phyloP scores from a whole-genome alignment of 2,329 filamentous ascomycete species.

The Aureobasidium namibiae region DNA sequence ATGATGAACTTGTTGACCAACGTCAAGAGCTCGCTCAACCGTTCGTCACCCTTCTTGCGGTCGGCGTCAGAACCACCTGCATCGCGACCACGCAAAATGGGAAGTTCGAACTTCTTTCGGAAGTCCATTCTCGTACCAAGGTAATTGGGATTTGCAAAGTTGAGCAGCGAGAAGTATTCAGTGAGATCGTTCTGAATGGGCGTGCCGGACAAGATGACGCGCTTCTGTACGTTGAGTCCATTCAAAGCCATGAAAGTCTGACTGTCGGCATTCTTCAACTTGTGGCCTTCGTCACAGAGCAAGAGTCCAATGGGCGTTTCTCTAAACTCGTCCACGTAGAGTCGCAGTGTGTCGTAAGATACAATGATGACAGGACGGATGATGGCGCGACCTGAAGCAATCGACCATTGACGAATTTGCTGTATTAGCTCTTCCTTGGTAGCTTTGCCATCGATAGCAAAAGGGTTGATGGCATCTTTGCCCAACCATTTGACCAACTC shows the following conservation, averaged over 20 bases:
- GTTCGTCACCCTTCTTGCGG: slow-evolving; percentile 72
- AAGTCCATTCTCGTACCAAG: slow-evolving; percentile 86
- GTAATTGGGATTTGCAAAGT: slow-evolving; percentile 90
- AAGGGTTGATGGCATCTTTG: slow-evolving; percentile 80
- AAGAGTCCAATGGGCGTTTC: slow-evolving; percentile 85
- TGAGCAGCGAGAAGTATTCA: slow-evolving; percentile 91
- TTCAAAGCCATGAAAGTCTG: slow-evolving; percentile 91
- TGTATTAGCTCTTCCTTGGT: slow-evolving; percentile 86
- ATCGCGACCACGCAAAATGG: slow-evolving; percentile 85
- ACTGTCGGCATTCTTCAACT: slow-evolving; percentile 92
- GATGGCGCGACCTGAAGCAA: slow-evolving; percentile 79
- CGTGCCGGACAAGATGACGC: slow-evolving; percentile 92
- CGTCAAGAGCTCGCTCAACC: slow-evolving; percentile 68
- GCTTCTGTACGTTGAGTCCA: slow-evolving; percentile 76
- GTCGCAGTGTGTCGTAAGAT: slow-evolving; percentile 88
- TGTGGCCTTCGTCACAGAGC: slow-evolving; percentile 93
- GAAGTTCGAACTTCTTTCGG: slow-evolving; percentile 85
- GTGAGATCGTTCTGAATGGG: slow-evolving; percentile 98
- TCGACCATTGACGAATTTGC: slow-evolving; percentile 91
- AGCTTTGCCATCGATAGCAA: slow-evolving; percentile 94
- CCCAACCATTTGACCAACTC: slow-evolving; percentile 96
- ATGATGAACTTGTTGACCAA: slow-evolving; percentile 99
- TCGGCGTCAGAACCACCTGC: slow-evolving; percentile 80
- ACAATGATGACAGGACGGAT: slow-evolving; percentile 93
- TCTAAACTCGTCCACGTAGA: slow-evolving; percentile 85